Conservation (phyloP, 2,329 filamentous ascomycete genomes). For the Colletotrichum melonis region DNA sequence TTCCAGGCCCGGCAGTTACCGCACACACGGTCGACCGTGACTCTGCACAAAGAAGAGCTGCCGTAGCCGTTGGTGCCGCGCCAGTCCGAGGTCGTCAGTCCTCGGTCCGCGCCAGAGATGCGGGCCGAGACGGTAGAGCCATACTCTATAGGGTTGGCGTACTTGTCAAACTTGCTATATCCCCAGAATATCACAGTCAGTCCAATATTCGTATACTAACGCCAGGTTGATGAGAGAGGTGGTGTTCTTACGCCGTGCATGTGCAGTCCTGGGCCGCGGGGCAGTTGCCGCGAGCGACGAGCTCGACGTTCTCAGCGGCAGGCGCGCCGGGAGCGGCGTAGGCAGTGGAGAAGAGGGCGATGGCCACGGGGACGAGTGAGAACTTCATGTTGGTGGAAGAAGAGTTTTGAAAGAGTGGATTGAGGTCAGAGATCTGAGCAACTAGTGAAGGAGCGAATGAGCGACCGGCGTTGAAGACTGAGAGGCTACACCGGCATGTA, state of each 20-base stretch:
- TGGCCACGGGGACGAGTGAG: neutral
- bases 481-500: neutral
- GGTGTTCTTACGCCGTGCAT: constrained; percentile 12
- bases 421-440: neutral
- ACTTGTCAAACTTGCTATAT: neutral
- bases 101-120: constrained; percentile 8
- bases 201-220: neutral
- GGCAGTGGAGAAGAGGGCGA: neutral
- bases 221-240: neutral
- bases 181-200: neutral
- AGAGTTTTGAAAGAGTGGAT: neutral
- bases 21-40: constrained; percentile 12
- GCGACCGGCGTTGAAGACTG: neutral
- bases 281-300: constrained; percentile 17
- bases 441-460: neutral
- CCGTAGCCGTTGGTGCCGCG: neutral
- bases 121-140: constrained; percentile 16
- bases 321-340: constrained; percentile 8
- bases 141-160: neutral
- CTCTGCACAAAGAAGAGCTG: constrained; percentile 3
- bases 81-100: constrained; percentile 14
- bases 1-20: constrained; percentile 10
- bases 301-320: neutral
- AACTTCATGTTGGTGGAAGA: constrained; percentile 6
- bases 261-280: neutral